Evolutionary conservation across 2,329 filamentous ascomycete genomes (phyloP).

Genomic region (Trichoderma hamatum): DNA sequence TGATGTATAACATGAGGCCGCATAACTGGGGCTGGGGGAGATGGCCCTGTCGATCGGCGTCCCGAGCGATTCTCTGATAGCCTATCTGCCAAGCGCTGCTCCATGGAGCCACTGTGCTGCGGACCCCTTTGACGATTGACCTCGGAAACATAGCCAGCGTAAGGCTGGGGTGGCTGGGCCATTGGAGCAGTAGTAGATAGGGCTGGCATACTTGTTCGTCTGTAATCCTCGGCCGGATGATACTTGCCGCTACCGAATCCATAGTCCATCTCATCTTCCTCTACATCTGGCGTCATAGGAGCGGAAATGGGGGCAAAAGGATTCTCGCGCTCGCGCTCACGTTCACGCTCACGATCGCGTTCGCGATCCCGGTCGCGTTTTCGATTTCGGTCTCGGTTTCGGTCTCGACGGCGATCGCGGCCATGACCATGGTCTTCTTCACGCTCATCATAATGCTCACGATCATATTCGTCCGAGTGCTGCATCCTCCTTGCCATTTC

Average conservation of each 20-base stretch:
- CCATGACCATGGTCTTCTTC: neutral
- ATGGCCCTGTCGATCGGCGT: slow-evolving; percentile 23
- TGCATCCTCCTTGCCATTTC: slow-evolving; percentile 44
- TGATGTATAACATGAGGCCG: slow-evolving; percentile 28
- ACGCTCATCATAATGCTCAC: neutral
- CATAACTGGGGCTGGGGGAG: slow-evolving; percentile 29
- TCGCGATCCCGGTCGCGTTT: neutral
- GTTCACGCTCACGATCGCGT: neutral
- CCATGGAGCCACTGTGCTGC: slow-evolving; percentile 48
- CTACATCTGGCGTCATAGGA: slow-evolving; percentile 31
- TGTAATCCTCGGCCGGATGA: slow-evolving; percentile 64
- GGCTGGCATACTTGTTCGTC: slow-evolving; percentile 37
- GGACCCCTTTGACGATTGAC: slow-evolving; percentile 49
- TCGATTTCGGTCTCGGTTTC: neutral
- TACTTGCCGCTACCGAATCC: slow-evolving; percentile 57
- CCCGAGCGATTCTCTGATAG: slow-evolving; percentile 49
- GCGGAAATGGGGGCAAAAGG: slow-evolving; percentile 22
- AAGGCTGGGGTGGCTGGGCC: slow-evolving; percentile 36
- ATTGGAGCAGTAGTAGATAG: slow-evolving; percentile 32
- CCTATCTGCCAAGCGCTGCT: slow-evolving; percentile 55
- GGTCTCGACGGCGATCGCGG: neutral
- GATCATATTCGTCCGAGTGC: slow-evolving; percentile 34
- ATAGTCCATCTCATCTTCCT: slow-evolving; percentile 43
- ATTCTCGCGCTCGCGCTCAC: slow-evolving; percentile 13
- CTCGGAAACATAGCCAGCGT: slow-evolving; percentile 45